Evolutionary conservation across 139 green algal species (phyloP), one percentile per base, ranked within the genome.

Genomic region (Chlorella ohadii): DNA sequence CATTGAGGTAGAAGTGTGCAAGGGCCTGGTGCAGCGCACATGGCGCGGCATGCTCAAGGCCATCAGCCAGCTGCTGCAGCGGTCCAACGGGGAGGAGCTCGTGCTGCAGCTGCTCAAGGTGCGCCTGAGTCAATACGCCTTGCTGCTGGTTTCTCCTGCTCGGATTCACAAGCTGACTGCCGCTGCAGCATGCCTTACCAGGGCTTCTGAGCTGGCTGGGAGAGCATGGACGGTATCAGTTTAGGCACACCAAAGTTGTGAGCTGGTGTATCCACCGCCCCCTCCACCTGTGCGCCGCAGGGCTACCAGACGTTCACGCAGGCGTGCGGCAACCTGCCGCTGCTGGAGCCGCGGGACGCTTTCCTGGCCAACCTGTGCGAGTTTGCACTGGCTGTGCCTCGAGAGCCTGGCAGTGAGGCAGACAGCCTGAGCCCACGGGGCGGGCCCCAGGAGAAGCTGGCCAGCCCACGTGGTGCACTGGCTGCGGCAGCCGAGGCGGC

Each of bases 311-410:
- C 64, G 31, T 90, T 94, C 70, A 93, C 84, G 0, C 86, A 92
- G 28, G 85, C 91, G 16, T 87, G 79, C 33, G 93, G 93, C 20
- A 78, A 89, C n/a, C 85, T 97, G 57, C 81, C 86, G 6, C 67
- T 95, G 77, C 78, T 83, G 28, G 88, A 96, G 38, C 86, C 94
- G 13, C 84, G 94, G 19, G 94, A 98, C 51, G 92, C 87, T 2
- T 96, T 94, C 78, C 82, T 98, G 31, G 84, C 83, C 27, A 88
- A 88, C 39, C 90, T 97, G n/a, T 97, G 94, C 75, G 65, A 87
- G 31, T 92, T 95, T 75, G 93, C 94, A 17, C 88, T 98, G 31
- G 81, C 88, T 47, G 70, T 59, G 36, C 80, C n/a, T 19, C 56
- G 33, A 12, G 25, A 31, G 78, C 64, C 27, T 27, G 27, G 16